Evolutionary conservation across 768 basidiomycete species (phyloP).

Genomic region (Tulasnella sp.): DNA sequence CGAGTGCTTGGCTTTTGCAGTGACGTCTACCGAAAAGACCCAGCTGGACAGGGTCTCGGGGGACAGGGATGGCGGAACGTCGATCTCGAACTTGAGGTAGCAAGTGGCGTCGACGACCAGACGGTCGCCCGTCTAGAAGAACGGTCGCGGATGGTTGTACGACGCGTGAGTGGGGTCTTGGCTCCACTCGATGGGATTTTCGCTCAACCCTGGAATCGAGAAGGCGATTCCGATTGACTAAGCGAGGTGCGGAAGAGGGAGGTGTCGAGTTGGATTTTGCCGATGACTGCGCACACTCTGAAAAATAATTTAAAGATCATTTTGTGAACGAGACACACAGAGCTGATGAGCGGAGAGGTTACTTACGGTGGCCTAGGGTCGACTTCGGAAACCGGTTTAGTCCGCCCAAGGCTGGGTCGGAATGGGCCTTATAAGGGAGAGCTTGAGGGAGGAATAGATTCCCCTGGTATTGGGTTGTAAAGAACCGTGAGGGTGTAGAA

Average conservation of each 20-base stretch:
- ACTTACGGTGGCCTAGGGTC: conserved; percentile 29
- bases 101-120: conserved; percentile 32
- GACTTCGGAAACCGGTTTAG: conserved; percentile 30
- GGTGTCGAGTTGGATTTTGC: conserved; percentile 31
- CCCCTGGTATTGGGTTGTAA: too few species aligned
- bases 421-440: conserved; percentile 31
- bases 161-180: conserved; percentile 28
- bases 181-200: conserved; percentile 34
- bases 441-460: too few species aligned
- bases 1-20: conserved; percentile 32
- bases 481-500: too few species aligned
- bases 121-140: conserved; percentile 31
- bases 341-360: not conserved
- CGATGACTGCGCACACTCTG: conserved; percentile 31
- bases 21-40: conserved; percentile 31
- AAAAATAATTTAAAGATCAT: not conserved
- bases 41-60: conserved; percentile 25
- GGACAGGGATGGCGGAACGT: conserved; percentile 25
- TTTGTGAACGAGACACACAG: too few species aligned
- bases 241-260: conserved; percentile 27
- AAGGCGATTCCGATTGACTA: conserved; percentile 35
- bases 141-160: conserved; percentile 18
- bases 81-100: conserved; percentile 33
- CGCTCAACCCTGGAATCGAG: conserved; percentile 10
- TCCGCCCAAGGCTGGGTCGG: conserved; percentile 25